These are phyloP conservation scores for Isatis tinctoria DNA, from an alignment of 345 rosid genomes.

Conservation along the genomic window DNA sequence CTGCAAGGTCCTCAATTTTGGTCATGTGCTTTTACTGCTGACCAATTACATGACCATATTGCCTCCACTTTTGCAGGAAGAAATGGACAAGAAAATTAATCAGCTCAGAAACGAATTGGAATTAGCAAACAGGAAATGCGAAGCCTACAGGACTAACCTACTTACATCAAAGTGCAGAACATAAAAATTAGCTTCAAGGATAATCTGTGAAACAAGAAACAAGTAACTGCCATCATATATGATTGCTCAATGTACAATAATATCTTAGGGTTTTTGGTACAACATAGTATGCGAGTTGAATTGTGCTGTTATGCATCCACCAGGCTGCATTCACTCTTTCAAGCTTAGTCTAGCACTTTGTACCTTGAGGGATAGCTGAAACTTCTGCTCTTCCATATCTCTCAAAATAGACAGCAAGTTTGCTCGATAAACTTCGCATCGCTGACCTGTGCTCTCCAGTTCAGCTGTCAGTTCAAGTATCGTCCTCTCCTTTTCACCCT, in stretches of 20 bases:
- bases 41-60: slow-evolving; percentile 4
- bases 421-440: slow-evolving; percentile 67
- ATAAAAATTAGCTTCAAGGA: slow-evolving; percentile 42
- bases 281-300: background rate
- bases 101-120: slow-evolving; percentile 41
- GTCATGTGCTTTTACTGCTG: background rate
- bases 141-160: slow-evolving; percentile 49
- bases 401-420: slow-evolving; percentile 65
- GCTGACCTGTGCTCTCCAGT: slow-evolving; percentile 56
- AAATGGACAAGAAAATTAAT: slow-evolving; percentile 43
- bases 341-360: slow-evolving; percentile 79
- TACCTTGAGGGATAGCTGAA: slow-evolving; percentile 76
- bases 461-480: slow-evolving; percentile 55
- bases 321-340: slow-evolving; percentile 55
- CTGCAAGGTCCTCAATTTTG: background rate
- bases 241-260: no score
- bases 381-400: slow-evolving; percentile 87
- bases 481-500: slow-evolving; percentile 72
- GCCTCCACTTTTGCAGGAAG: slow-evolving; percentile 36
- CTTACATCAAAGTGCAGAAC: slow-evolving; percentile 44
- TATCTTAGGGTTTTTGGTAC: background rate
- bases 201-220: slow-evolving; percentile 24
- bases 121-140: slow-evolving; percentile 41
- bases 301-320: slow-evolving; percentile 37
- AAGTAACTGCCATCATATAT: no score